Base-by-base conservation (phyloP, 2,329 filamentous ascomycete genomes). In the Nigrospora sphaerica region DNA sequence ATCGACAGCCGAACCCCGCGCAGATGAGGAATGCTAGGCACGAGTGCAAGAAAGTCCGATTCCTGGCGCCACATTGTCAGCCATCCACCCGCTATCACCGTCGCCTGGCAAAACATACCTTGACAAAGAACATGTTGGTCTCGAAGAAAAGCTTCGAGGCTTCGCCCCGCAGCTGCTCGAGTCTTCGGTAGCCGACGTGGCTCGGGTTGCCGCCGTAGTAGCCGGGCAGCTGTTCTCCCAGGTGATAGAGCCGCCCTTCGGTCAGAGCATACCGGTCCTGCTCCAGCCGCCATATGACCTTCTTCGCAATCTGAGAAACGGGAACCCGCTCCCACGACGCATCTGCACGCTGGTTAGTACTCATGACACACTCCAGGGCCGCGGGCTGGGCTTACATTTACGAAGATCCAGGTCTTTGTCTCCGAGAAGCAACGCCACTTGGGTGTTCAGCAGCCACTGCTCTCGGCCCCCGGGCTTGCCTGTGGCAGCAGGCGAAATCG, bases 111-210 rank as follows among this genome's bases (percentile, higher is more conserved):
- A 39, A 17, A 50, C 69, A 51, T 64, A 83, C 79, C 71, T 82
- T 84, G 51, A 85, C 75, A 55, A 85, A 84, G 59, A 85, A 85
- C 71, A 84, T 72, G 53, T 84, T 76, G 57, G 77, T 74, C 16
- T 72, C 70, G 49, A 72, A 62, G 59, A 83, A 82, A 54, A 69
- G 71, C 46, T 75, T 68, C 64, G 70, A 71, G 13, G 77, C 74
- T 38, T 74, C 71, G 28, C 63, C 58, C 41, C 71, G 73, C 33
- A 81, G 69, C 46, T 63, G 63, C 51, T 76, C 68, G 34, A 69
- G 68, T 12, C 61, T 64, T 40, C 63, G 59, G 48, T 72, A 71
- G 45, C 64, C 60, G 60, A 80, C 57, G 6, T 57, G 60, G 12
- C 62, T 62, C 2, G 75, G 73, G 35, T 74, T 64, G 10, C 61